Conservation (phyloP, 2,329 filamentous ascomycete genomes). For the Cercospora zeina region DNA sequence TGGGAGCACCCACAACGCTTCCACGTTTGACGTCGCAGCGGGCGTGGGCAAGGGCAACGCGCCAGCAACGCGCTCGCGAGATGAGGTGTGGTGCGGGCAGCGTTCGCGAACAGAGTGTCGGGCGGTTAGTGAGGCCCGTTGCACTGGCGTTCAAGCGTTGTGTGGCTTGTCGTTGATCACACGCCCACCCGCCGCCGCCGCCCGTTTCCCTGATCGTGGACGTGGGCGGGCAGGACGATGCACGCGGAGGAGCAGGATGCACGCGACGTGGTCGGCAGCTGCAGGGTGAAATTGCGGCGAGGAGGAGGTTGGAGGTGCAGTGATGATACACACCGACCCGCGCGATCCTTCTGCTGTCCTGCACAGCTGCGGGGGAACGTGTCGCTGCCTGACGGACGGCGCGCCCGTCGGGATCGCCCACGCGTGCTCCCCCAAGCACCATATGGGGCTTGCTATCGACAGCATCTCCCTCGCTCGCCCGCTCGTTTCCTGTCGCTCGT, state of each 20-base stretch:
- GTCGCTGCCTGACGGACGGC: constrained; percentile 13
- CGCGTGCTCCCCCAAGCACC: not conserved
- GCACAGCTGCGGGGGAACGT: no score
- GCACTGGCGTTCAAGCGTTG: not conserved
- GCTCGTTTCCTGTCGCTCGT: constrained; percentile 12
- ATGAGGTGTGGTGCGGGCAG: not conserved
- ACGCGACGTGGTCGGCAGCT: no score
- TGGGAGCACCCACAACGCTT: no score
- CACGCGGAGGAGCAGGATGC: no score
- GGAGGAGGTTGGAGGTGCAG: no score
- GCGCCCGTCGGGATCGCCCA: constrained; percentile 5
- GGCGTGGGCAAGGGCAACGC: not conserved
- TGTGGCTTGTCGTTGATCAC: no score
- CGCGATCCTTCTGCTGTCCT: no score
- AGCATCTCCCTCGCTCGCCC: constrained; percentile 8
- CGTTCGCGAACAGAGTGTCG: not conserved
- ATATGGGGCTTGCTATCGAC: constrained; percentile 15
- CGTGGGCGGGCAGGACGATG: no score
- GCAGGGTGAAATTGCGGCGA: no score
- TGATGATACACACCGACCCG: constrained; percentile 11
- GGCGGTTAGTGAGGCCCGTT: not conserved
- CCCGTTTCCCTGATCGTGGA: no score
- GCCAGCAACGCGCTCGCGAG: no score
- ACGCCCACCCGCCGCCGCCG: no score
- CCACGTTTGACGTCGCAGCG: not conserved